These are phyloP conservation scores for Fusarium neocosmosporiellum DNA, from an alignment of 2,329 filamentous ascomycete genomes.

Conservation along the genomic window DNA sequence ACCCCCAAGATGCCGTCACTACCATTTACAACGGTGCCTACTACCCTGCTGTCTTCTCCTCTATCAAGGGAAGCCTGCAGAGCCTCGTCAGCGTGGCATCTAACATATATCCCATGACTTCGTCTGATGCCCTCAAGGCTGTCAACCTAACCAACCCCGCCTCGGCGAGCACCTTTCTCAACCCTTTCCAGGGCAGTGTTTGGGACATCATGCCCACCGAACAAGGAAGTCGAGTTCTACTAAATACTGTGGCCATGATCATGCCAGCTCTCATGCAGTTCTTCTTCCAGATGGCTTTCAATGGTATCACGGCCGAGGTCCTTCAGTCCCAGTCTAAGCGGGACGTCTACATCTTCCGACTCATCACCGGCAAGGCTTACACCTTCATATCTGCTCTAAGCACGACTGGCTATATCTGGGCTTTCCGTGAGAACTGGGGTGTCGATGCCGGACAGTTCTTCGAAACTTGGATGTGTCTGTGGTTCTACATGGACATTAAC, in stretches of 20 bases:
- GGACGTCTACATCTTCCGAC: neutral
- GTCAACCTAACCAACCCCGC: neutral
- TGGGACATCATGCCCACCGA: neutral
- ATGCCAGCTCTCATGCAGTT: neutral
- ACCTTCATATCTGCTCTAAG: neutral
- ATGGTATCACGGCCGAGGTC: neutral
- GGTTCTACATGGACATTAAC: neutral
- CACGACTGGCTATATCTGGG: too few species aligned
- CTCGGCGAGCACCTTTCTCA: neutral
- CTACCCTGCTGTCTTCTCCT: neutral
- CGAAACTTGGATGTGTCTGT: neutral
- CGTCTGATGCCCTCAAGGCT: neutral
- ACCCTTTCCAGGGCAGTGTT: neutral
- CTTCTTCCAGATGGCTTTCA: neutral
- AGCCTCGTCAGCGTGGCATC: neutral
- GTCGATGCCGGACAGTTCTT: too few species aligned
- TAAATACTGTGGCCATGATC: neutral
- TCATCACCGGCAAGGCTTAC: neutral
- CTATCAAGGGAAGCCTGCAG: neutral
- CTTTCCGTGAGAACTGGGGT: too few species aligned
- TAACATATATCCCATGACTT: too few species aligned
- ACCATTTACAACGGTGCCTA: neutral
- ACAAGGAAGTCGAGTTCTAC: neutral
- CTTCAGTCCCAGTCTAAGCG: neutral
- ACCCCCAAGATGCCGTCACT: neutral